A percentile compares a stretch with the other conserved stretches of the same genome.
phyloP scores from a whole-genome alignment of 495 filamentous ascomycete genomes.

The Hypoxylon subgilvum region DNA sequence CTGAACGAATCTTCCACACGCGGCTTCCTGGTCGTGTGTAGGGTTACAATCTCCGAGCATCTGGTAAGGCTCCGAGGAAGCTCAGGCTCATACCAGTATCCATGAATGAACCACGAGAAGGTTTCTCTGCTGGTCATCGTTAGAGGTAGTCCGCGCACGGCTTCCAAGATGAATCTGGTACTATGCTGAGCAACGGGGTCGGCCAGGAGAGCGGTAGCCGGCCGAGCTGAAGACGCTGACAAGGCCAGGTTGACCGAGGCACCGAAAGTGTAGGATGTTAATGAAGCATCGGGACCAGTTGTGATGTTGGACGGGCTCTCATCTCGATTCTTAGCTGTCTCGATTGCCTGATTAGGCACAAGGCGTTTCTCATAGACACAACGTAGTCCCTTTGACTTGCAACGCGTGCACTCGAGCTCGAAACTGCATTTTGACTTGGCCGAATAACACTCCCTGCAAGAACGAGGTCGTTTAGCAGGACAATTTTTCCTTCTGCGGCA shows the following conservation, averaged over 20 bases:
- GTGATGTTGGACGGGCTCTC: not conserved
- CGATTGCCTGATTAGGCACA: not conserved
- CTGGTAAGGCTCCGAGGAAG: slow-evolving; percentile 18
- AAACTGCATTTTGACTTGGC: slow-evolving; percentile 42
- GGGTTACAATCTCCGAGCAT: slow-evolving; percentile 17
- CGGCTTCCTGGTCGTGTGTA: not conserved
- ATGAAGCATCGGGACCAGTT: not conserved
- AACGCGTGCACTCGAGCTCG: slow-evolving; percentile 31
- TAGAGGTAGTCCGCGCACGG: slow-evolving; percentile 24
- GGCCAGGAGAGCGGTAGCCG: slow-evolving; percentile 13
- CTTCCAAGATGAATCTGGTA: slow-evolving; percentile 28
- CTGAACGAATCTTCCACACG: slow-evolving; percentile 6
- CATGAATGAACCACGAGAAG: slow-evolving; percentile 30
- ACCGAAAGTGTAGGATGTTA: slow-evolving; percentile 6
- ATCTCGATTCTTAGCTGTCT: not conserved
- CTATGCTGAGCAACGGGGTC: slow-evolving; percentile 29
- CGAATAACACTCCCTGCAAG: slow-evolving; percentile 39
- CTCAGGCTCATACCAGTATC: slow-evolving; percentile 31
- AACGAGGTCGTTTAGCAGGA: slow-evolving; percentile 33
- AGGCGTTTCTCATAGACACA: slow-evolving; percentile 33
- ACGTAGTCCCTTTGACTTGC: slow-evolving; percentile 17
- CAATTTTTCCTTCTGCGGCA: slow-evolving; percentile 30
- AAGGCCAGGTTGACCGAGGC: slow-evolving; percentile 3
- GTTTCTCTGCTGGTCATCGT: slow-evolving; percentile 30
- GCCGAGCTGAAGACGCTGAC: slow-evolving; percentile 14